Evolutionary conservation across 1,284 basidiomycete genomes (phyloP).

Genomic region (Cryptococcus sp.): DNA sequence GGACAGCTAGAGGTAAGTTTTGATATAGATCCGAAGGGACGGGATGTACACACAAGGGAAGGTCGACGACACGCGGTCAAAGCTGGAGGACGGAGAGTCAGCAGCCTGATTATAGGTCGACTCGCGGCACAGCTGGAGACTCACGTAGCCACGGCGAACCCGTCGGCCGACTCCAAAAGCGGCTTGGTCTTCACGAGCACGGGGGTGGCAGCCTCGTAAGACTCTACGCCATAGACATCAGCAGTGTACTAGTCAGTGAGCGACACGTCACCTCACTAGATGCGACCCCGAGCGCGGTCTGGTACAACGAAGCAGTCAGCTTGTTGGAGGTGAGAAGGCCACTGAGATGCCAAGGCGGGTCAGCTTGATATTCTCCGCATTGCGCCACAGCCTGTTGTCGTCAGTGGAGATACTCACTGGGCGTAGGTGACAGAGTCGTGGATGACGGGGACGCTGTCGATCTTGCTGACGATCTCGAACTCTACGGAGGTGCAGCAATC

Average conservation of each 20-base stretch:
- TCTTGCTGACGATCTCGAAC: slow-evolving; percentile 47
- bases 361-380: neutral
- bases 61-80: slow-evolving; percentile 47
- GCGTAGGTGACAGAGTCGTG: slow-evolving; percentile 48
- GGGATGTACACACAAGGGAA: slow-evolving; percentile 43
- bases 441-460: slow-evolving; percentile 46
- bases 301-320: slow-evolving; percentile 42
- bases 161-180: slow-evolving; percentile 46
- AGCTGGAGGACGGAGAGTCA: slow-evolving; percentile 15
- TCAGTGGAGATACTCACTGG: no score
- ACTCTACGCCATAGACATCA: slow-evolving; percentile 24
- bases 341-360: no score
- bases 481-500: slow-evolving; percentile 17
- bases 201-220: slow-evolving; percentile 45
- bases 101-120: neutral
- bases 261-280: slow-evolving; percentile 35
- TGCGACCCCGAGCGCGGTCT: slow-evolving; percentile 40
- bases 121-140: slow-evolving; percentile 1
- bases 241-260: no score
- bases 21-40: neutral
- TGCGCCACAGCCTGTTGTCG: neutral
- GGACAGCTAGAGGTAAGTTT: slow-evolving; percentile 1
- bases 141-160: slow-evolving; percentile 46
- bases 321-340: slow-evolving; percentile 25
- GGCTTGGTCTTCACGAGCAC: slow-evolving; percentile 45